Base-by-base conservation (phyloP, 2,329 filamentous ascomycete species). In the Trichocomaceae sp. region DNA sequence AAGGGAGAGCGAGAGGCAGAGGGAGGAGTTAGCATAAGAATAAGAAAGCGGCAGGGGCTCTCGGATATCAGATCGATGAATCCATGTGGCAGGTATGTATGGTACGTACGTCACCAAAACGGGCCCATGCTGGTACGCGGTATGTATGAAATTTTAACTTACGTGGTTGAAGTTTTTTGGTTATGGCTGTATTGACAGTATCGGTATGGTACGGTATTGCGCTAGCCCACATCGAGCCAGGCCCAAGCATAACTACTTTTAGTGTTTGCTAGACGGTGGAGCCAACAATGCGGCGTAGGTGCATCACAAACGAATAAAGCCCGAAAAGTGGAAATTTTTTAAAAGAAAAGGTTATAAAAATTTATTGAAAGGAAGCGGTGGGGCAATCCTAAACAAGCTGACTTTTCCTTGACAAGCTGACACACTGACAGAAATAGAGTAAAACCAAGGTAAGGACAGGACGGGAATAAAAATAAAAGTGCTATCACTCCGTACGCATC, bases 1-100 rank as follows among this genome's bases (percentile, higher is more conserved):
- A 33, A 54, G 35, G 47, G 42, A 45, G 37, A 37, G 45, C 23
- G 23, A 47, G 47, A 15, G 20, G 35, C 15, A 20, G 15, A 37
- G 22, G 37, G 29, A 39, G 15, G 42, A 22, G 10, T 33, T 17
- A 33, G 47, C 31, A 48, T n/a, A 48, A 47, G n/a, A 22, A 46
- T 13, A 35, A 47, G 39, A 55, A 55, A 29, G n/a, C 42, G 41
- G 53, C 39, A 52, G 47, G 46, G 46, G 47, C 47, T 50, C 42
- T 47, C 56, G 48, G 54, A 58, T 58, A 58, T 58, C 56, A 55
- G 54, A 58, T 58, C 56, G 48, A 58, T 51, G 47, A 45, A 47
- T 52, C 54, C 54, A 56, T 56, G 54, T 56, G 50, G 50, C 50
- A 52, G 44, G 44, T 42, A 33, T 52, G 26, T 50, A 39, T 50